phyloP scores from a whole-genome alignment of 192 early-diverging fungal species.

The Geranomyces michiganensis region DNA sequence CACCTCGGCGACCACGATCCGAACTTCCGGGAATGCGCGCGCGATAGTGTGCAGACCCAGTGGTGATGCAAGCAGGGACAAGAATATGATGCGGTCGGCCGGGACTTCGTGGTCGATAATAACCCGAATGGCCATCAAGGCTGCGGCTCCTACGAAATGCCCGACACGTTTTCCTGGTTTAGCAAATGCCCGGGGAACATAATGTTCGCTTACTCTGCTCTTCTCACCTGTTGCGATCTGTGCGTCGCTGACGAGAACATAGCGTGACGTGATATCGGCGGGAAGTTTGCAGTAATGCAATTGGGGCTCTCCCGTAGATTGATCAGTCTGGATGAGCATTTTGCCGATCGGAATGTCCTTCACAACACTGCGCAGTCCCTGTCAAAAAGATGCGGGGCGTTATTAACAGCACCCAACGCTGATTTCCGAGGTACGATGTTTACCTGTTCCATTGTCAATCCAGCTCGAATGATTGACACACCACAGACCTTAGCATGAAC shows the following conservation, averaged over 20 bases:
- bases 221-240: constrained; percentile 71
- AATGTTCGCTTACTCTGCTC: not conserved
- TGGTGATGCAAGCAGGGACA: constrained; percentile 78
- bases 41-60: constrained; percentile 78
- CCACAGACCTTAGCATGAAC: constrained; percentile 58
- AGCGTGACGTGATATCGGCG: constrained; percentile 54
- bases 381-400: too few species aligned
- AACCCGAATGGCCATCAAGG: constrained; percentile 94
- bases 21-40: constrained; percentile 79
- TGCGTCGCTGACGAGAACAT: constrained; percentile 85
- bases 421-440: too few species aligned
- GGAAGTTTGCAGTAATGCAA: constrained; percentile 88
- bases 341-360: constrained; percentile 85
- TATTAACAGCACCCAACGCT: too few species aligned
- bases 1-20: constrained; percentile 79
- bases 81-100: constrained; percentile 73
- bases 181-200: not conserved
- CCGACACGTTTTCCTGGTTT: not conserved
- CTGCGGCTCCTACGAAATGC: constrained; percentile 71
- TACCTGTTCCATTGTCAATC: constrained; percentile 92
- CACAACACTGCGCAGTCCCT: constrained; percentile 76
- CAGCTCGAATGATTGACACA: constrained; percentile 84
- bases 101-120: constrained; percentile 88
- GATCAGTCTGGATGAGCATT: constrained; percentile 85
- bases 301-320: constrained; percentile 79